Base-by-base conservation (phyloP, 2,329 filamentous ascomycete species). In the Plectosphaerella sp. region DNA sequence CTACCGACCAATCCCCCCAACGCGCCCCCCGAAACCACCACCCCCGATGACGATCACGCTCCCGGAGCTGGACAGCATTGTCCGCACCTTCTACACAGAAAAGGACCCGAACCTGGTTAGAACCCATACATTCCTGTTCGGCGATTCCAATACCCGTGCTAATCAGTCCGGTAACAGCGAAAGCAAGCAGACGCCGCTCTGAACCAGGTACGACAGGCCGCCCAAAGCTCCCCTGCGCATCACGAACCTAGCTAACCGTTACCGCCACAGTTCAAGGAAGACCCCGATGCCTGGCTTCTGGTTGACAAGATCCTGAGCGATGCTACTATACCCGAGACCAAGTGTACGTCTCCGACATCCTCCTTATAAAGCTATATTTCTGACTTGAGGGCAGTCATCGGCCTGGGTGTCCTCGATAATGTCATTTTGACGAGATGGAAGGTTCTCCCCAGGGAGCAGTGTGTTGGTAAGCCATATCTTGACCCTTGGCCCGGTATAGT, bases 391-490 rank as follows among this genome's bases (percentile, higher is more conserved):
- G n/a, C 62, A 95, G 91, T 96, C 71, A 80, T 99, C 64, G 94
- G 92, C 50, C 79, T 99, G 60, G 94, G 99, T 74, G 92, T 99
- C 60, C 84, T 99, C 58, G 94, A 99, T 76, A 91, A 91, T 83
- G 93, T 99, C 60, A 97, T 99, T 69, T 90, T 93, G 85, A 99
- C 94, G 61, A 87, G 94, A 77, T 99, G 94, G 95, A 99, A 97
- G 77, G 91, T 97, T 54, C 77, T 99, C 57, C 94, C 94, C 50
- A 86, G 91, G 65, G 93, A 97, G 60, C 94, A 99, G 74, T 97
- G 94, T 72, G 87, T 94, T 80, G 91, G 91, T 75, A 49, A 43
- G 54, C 16, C 20, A 28, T 8, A 14, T 53, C 35, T 52, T 37
- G 36, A 43, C 51, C 41, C 45, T 36, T 22, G 22, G 5, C 22